Evolutionary conservation across 139 green algal species (phyloP).

Genomic region (Coccomyxa sp.): DNA sequence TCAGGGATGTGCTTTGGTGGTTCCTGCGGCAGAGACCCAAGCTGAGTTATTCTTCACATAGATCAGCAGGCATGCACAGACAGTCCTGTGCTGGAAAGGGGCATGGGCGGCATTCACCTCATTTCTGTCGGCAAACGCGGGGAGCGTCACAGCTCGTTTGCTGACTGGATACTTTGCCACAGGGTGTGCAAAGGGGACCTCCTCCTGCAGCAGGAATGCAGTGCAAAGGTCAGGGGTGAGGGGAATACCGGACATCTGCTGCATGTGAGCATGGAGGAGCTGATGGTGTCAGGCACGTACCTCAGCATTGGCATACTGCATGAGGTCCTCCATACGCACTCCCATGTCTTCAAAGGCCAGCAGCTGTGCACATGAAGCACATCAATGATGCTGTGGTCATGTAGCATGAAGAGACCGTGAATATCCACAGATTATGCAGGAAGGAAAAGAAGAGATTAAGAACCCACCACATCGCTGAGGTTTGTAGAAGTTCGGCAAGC

Average conservation of each 20-base stretch:
- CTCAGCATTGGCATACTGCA: conserved; percentile 17
- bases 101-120: conserved; percentile 12
- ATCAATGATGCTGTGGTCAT: not conserved
- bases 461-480: conserved; percentile 54
- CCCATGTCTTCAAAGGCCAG: conserved; percentile 74
- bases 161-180: conserved; percentile 58
- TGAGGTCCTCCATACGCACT: conserved; percentile 46
- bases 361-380: conserved; percentile 24
- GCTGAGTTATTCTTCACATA: not conserved
- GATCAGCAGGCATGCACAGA: not conserved
- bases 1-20: conserved; percentile 62
- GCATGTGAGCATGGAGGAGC: not conserved
- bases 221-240: not conserved
- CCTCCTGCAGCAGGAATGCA: conserved; percentile 16
- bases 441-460: not conserved
- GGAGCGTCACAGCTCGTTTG: conserved; percentile 24
- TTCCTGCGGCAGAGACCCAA: conserved; percentile 24
- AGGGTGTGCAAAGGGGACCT: conserved; percentile 62
- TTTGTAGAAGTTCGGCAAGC: conserved; percentile 66
- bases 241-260: not conserved
- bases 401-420: not conserved
- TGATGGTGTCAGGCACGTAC: not conserved
- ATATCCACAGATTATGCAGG: not conserved
- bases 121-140: conserved; percentile 49
- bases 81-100: not conserved